A percentile compares a stretch with the other conserved stretches of the same genome.
Evolutionary conservation across 129 eudicot genomes (phyloP).

Genomic region (Lactuca saligna): DNA sequence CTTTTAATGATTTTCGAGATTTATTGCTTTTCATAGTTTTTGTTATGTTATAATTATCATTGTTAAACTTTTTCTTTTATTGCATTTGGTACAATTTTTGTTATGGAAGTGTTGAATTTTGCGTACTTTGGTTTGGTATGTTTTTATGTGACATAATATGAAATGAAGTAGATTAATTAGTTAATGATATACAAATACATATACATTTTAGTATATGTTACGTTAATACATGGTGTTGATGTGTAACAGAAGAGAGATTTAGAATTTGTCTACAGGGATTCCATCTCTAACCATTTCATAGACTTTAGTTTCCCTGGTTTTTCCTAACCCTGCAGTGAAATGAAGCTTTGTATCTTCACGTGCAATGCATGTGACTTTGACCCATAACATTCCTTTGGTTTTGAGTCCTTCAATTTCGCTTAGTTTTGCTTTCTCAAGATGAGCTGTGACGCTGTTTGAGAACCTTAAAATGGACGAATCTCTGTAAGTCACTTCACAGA

Average conservation of each 20-base stretch:
- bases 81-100: not conserved
- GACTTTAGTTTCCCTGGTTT: constrained; percentile 37
- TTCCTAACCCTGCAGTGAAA: constrained; percentile 49
- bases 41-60: not conserved
- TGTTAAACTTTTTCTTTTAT: too few species aligned
- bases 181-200: not conserved
- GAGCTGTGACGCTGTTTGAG: constrained; percentile 36
- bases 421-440: constrained; percentile 51
- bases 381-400: constrained; percentile 54
- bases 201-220: not conserved
- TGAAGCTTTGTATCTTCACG: constrained; percentile 44
- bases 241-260: constrained; percentile 3
- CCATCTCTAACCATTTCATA: constrained; percentile 51
- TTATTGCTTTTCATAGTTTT: not conserved
- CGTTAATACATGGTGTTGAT: not conserved
- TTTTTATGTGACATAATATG: too few species aligned
- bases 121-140: not conserved
- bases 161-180: too few species aligned
- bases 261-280: constrained; percentile 46
- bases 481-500: constrained; percentile 48
- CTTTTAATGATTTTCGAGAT: too few species aligned
- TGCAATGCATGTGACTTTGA: constrained; percentile 39
- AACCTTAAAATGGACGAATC: constrained; percentile 52
- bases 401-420: constrained; percentile 53
- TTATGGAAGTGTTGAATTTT: not conserved